A percentile compares a stretch with the other conserved stretches of the same genome.
phyloP scores from a whole-genome alignment of 768 basidiomycete genomes.

The Serendipita sp. region DNA sequence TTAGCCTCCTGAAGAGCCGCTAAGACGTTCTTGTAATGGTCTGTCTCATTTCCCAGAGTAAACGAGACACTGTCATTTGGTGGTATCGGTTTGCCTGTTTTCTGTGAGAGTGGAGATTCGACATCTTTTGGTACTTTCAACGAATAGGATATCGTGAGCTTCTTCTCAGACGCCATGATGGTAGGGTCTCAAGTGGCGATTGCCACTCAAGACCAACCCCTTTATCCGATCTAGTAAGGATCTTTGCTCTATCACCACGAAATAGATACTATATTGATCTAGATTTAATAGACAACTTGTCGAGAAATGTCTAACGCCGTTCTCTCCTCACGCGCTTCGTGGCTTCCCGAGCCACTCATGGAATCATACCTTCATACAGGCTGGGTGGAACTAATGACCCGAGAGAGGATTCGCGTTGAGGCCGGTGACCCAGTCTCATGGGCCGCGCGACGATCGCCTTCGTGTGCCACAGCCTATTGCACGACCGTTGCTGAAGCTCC shows the following conservation, averaged over 20 bases:
- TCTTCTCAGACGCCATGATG: neutral
- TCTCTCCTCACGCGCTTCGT: neutral
- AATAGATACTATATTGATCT: too few species aligned
- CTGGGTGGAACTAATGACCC: neutral
- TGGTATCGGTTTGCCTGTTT: neutral
- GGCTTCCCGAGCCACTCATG: neutral
- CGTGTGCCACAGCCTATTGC: neutral
- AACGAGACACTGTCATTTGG: neutral
- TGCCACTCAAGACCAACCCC: neutral
- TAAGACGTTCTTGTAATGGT: constrained; percentile 4
- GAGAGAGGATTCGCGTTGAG: neutral
- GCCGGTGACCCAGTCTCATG: neutral
- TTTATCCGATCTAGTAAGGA: too few species aligned
- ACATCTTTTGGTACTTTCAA: neutral
- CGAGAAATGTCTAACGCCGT: neutral
- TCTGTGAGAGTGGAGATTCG: neutral
- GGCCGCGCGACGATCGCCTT: neutral
- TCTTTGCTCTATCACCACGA: too few species aligned
- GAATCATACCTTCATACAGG: neutral
- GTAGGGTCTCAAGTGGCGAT: neutral
- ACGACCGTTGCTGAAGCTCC: constrained; percentile 11
- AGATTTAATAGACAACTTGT: too few species aligned
- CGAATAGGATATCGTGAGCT: neutral
- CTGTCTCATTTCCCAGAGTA: neutral
- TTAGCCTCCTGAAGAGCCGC: constrained; percentile 35